These are phyloP conservation scores for Cystobasidium ongulense DNA, from an alignment of 768 basidiomycete species.

Conservation along the genomic window DNA sequence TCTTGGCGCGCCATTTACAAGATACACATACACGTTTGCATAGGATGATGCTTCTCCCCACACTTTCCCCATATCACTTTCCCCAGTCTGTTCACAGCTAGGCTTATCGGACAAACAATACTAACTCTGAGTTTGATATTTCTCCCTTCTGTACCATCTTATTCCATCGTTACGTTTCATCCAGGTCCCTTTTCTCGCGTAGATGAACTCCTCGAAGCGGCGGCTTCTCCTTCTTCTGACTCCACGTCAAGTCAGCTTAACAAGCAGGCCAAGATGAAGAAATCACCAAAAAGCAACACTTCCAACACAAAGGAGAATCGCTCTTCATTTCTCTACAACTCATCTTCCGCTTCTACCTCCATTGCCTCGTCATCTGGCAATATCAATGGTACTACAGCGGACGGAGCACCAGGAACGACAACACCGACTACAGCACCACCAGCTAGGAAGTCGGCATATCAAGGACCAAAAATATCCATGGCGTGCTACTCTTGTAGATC, in stretches of 20 bases:
- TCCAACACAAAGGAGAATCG: neutral
- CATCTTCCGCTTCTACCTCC: neutral
- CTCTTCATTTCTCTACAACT: neutral
- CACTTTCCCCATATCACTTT: too few relatives aligned
- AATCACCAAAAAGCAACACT: neutral
- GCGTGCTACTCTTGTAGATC: conserved; percentile 1
- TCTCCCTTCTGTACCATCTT: too few relatives aligned
- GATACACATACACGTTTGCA: too few relatives aligned
- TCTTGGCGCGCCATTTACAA: too few relatives aligned
- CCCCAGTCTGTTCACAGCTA: too few relatives aligned
- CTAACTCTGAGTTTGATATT: too few relatives aligned
- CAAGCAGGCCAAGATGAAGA: neutral
- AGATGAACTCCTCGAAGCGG: neutral
- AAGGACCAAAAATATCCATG: conserved; percentile 9
- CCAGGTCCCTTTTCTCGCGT: neutral
- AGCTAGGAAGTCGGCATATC: neutral
- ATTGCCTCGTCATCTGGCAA: too few relatives aligned
- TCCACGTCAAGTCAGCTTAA: neutral
- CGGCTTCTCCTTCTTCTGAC: neutral
- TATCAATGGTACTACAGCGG: neutral
- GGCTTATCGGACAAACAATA: too few relatives aligned
- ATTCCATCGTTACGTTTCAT: neutral
- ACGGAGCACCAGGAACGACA: too few relatives aligned
- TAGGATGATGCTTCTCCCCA: too few relatives aligned
- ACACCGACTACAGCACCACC: neutral